Evolutionary conservation across 495 filamentous ascomycete species (phyloP).

Genomic region (Neurospora sp.): DNA sequence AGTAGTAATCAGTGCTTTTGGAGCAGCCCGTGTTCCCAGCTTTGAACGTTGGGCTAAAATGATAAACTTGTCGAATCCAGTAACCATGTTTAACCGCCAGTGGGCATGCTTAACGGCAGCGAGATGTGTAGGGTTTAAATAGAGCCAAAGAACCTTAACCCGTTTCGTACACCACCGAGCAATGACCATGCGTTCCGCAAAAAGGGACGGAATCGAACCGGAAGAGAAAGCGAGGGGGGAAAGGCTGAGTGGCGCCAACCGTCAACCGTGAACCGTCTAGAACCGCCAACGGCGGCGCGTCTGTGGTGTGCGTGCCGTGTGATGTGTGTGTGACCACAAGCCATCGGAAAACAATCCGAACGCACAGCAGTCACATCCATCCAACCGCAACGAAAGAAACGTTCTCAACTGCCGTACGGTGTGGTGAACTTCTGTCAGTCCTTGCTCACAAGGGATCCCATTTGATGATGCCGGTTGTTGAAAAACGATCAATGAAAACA

Average conservation of each 20-base stretch:
- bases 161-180: neutral
- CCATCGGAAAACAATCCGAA: neutral
- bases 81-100: fast-evolving
- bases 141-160: neutral
- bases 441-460: neutral
- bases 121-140: no score
- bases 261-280: neutral
- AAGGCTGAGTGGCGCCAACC: neutral
- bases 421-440: neutral
- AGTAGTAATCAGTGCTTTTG: no score
- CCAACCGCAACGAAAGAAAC: neutral
- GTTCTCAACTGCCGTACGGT: neutral
- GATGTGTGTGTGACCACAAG: neutral
- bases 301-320: neutral
- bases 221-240: neutral
- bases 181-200: neutral
- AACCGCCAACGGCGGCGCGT: neutral
- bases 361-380: neutral
- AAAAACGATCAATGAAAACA: neutral
- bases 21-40: no score
- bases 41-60: no score
- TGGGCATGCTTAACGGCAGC: no score
- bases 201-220: neutral
- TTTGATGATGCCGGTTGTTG: neutral
- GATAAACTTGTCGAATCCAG: neutral